phyloP scores from a whole-genome alignment of 2,329 filamentous ascomycete genomes.

The Sordariomycetes sp. region DNA sequence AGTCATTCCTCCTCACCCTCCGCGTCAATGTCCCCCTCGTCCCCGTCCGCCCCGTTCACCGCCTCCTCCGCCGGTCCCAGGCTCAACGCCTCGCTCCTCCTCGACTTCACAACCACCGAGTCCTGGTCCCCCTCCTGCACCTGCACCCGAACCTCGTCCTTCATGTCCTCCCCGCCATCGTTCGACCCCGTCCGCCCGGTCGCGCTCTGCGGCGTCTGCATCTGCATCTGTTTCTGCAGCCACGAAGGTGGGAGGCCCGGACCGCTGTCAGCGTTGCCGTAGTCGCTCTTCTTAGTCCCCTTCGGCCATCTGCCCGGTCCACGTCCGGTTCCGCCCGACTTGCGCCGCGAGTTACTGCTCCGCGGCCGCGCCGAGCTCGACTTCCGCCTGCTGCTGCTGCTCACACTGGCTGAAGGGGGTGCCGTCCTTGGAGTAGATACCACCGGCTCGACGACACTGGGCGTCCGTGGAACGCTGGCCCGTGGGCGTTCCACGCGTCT shows the following conservation, averaged over 20 bases:
- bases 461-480: constrained; percentile 25
- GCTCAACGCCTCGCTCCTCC: background rate
- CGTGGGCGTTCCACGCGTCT: constrained; percentile 37
- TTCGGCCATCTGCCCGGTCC: constrained; percentile 58
- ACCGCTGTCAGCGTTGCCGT: constrained; percentile 55
- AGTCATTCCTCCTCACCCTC: constrained; percentile 1
- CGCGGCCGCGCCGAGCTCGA: constrained; percentile 19
- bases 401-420: background rate
- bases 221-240: constrained; percentile 12
- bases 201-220: background rate
- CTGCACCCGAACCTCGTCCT: constrained; percentile 9
- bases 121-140: constrained; percentile 4
- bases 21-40: background rate
- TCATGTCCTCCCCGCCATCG: constrained; percentile 1
- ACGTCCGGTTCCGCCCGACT: constrained; percentile 51
- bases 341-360: constrained; percentile 32
- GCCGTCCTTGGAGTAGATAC: background rate
- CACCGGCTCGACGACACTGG: constrained; percentile 14
- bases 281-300: constrained; percentile 58
- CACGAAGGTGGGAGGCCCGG: constrained; percentile 52
- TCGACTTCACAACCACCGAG: background rate
- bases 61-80: background rate
- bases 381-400: constrained; percentile 14
- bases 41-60: background rate
- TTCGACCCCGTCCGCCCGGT: constrained; percentile 5